These are phyloP conservation scores for Neopestalotiopsis clavispora DNA, from an alignment of 2,329 filamentous ascomycete species.

Conservation along the genomic window DNA sequence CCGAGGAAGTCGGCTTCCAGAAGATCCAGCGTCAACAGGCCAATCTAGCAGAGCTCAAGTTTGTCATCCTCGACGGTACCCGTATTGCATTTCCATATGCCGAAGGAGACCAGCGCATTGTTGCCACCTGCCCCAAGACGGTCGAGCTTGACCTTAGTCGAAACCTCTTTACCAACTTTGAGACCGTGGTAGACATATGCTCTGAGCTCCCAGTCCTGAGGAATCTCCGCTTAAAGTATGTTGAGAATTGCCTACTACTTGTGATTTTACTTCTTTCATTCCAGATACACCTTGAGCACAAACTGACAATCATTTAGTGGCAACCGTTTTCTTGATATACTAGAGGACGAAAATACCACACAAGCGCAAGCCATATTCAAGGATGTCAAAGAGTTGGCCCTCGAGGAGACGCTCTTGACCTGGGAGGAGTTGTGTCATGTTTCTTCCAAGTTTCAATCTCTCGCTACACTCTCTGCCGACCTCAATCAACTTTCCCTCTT, in stretches of 20 bases:
- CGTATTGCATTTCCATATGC: slow-evolving; percentile 54
- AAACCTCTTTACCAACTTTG: slow-evolving; percentile 75
- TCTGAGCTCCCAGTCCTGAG: slow-evolving; percentile 68
- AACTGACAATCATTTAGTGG: slow-evolving; percentile 55
- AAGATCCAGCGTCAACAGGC: slow-evolving; percentile 85
- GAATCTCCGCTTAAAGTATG: slow-evolving; percentile 72
- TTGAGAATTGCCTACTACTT: slow-evolving; percentile 33
- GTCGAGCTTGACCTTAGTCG: slow-evolving; percentile 83
- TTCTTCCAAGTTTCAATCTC: slow-evolving; percentile 56
- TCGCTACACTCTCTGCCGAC: slow-evolving; percentile 57
- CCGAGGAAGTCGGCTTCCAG: slow-evolving; percentile 93
- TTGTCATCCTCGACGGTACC: slow-evolving; percentile 82
- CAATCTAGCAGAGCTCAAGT: slow-evolving; percentile 75
- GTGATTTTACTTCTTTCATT: not conserved
- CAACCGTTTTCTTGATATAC: slow-evolving; percentile 66
- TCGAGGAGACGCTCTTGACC: slow-evolving; percentile 69
- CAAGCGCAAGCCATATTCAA: slow-evolving; percentile 47
- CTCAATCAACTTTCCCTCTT: slow-evolving; percentile 64
- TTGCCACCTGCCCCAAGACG: slow-evolving; percentile 67
- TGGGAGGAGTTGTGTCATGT: slow-evolving; percentile 68
- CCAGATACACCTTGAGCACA: not conserved
- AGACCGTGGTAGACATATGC: slow-evolving; percentile 74
- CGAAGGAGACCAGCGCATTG: slow-evolving; percentile 45
- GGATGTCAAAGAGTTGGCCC: slow-evolving; percentile 62
- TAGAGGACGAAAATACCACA: slow-evolving; percentile 46